Evolutionary conservation across 1,284 basidiomycete species (phyloP), one percentile per base, ranked within the genome.

Genomic region (Ustilago cynodontis): DNA sequence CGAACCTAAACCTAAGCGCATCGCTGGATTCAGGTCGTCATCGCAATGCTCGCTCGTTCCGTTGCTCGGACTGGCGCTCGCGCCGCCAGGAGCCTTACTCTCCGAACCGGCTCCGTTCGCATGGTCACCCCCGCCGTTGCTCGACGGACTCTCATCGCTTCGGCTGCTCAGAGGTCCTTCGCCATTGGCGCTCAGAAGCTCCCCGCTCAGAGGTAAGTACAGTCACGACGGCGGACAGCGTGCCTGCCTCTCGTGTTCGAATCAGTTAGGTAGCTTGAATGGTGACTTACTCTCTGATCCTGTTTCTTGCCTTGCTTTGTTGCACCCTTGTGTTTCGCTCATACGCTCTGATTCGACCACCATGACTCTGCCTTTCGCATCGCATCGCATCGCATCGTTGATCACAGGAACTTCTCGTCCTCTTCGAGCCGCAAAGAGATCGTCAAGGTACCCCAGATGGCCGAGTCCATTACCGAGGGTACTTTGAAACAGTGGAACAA

Each of bases 391-490:
- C 31, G 11, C 31, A n/a, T n/a, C n/a, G n/a, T n/a, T n/a, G n/a
- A n/a, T 5, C 28, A 43, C 58, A 76, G 75, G 54, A 60, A 54
- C 64, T 77, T 82, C 41, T 80, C 80, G 24, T 57, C 75, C 26
- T 69, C 78, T 3, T 60, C 70, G n/a, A 68, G 60, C 65, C 60
- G 59, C 41, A 79, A 70, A 24, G 81, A 95, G 87, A 93, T 93
- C 65, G 91, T 99, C 84, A 95, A 98, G 89, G 96, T 99, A 54
- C 96, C 96, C 28, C 93, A 95, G 87, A 98, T 99, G 95, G 95
- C 96, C 60, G 96, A 99, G 87, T 98, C 95, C 79, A 97, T 99
- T 88, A 94, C 94, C 18, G 96, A 99, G 88, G 96, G 96, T 60
- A 99, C 96, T 6, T 89, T 99, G 72, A 98, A 95, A 88, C 90